A percentile compares a stretch with the other conserved stretches of the same genome.
phyloP scores from a whole-genome alignment of 1,284 basidiomycete genomes.

The Calocybe gambosa region DNA sequence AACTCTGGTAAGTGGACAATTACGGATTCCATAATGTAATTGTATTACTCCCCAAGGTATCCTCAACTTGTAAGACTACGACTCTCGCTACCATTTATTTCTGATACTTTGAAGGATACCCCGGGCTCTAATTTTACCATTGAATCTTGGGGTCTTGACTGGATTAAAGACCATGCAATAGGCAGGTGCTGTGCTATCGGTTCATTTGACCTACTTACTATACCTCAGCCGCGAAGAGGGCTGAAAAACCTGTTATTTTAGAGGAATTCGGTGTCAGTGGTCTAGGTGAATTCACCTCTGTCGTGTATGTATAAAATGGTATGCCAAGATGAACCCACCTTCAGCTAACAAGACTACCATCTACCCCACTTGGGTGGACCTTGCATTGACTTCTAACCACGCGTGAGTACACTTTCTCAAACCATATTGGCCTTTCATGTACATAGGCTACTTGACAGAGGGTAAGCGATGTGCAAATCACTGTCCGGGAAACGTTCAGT shows the following conservation, averaged over 20 bases:
- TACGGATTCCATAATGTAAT: background rate
- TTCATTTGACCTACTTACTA: background rate
- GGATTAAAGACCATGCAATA: conserved; percentile 43
- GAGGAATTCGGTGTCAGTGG: conserved; percentile 51
- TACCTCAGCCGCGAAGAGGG: conserved; percentile 40
- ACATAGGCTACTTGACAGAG: background rate
- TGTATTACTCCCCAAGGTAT: conserved; percentile 24
- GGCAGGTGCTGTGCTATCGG: conserved; percentile 23
- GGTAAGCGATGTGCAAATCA: conserved; percentile 13
- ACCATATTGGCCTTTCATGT: background rate
- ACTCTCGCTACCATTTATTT: background rate
- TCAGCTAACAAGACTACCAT: conserved; percentile 45
- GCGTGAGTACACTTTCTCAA: conserved; percentile 31
- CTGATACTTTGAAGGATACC: conserved; percentile 29
- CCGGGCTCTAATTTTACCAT: conserved; percentile 47
- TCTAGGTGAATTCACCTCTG: conserved; percentile 25
- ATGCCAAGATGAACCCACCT: background rate
- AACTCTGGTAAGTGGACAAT: conserved; percentile 34
- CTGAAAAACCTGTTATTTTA: conserved; percentile 45
- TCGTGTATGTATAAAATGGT: background rate
- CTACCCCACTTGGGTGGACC: conserved; percentile 46
- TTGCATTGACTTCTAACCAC: conserved; percentile 43
- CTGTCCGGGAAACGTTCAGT: background rate
- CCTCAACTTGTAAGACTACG: conserved; percentile 23
- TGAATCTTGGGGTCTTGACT: conserved; percentile 45